Evolutionary conservation across 2,329 filamentous ascomycete species (phyloP).

Genomic region (Pseudogymnoascus sp.): DNA sequence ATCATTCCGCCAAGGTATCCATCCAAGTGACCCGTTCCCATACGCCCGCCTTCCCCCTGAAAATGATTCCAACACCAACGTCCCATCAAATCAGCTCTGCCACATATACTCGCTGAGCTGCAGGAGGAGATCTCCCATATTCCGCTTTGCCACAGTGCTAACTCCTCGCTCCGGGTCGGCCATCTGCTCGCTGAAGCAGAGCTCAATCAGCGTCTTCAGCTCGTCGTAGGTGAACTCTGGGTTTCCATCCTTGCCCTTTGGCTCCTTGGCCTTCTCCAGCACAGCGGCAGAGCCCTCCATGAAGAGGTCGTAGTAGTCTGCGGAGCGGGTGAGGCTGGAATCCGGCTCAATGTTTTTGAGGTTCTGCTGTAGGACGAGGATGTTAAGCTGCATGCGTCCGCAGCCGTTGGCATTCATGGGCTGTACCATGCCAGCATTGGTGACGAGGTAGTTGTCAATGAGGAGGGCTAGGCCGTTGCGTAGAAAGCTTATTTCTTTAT

Average conservation of each 20-base stretch:
- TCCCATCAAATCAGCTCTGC: conserved; percentile 35
- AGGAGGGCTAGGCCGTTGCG: conserved; percentile 68
- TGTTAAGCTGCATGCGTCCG: conserved; percentile 85
- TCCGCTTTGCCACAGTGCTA: conserved; percentile 57
- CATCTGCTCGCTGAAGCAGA: conserved; percentile 62
- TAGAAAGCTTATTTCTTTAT: conserved; percentile 66
- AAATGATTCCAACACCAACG: not conserved
- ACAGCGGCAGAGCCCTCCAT: conserved; percentile 58
- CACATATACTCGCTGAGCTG: conserved; percentile 68
- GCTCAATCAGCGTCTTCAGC: conserved; percentile 56
- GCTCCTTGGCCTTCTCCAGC: conserved; percentile 52
- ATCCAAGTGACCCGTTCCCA: not conserved
- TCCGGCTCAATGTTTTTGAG: conserved; percentile 82
- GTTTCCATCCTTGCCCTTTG: conserved; percentile 28
- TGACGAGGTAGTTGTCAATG: conserved; percentile 71
- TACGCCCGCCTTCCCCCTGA: not conserved
- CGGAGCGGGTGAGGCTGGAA: conserved; percentile 55
- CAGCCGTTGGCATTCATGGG: conserved; percentile 81
- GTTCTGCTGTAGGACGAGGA: conserved; percentile 91
- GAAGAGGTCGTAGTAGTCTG: conserved; percentile 64
- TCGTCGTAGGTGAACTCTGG: conserved; percentile 58
- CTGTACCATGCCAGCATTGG: conserved; percentile 61
- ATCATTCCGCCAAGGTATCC: not conserved
- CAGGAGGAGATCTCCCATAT: conserved; percentile 63
- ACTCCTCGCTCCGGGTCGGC: conserved; percentile 62